Base-by-base conservation (phyloP, 2,329 filamentous ascomycete species). In the Verticillium isaacii region DNA sequence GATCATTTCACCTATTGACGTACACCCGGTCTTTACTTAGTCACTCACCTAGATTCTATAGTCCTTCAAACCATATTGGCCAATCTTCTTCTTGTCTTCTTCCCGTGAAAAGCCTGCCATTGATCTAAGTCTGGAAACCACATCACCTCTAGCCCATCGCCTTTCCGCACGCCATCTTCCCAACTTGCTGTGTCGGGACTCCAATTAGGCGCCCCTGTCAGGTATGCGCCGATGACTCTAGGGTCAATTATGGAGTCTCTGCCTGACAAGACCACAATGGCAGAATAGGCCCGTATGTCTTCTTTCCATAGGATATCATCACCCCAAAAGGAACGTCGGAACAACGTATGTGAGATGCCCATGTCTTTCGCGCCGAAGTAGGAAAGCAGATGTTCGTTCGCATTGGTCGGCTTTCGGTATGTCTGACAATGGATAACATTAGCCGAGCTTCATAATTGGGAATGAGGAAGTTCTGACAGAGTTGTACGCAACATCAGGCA, bases 291-390 rank as follows among this genome's bases (percentile, higher is more conserved):
- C 61, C 65, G 39, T 81, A 91, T 71, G 64, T 90, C 86, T 57
- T 90, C 85, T 66, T 85, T 86, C 89, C 89, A 92, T 8, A 90
- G 74, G 45, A 89, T 85, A 65, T 89, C 90, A 66, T 91, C 82
- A 32, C 80, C 80, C 89, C 89, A 92, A 73, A 90, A 90, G 74
- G 92, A 91, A 67, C 87, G 82, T 3, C 89, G 77, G 0, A 82
- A 84, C 1, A 92, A 76, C 11, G 84, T 86, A 61, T 89, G 82
- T 11, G 88, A 83, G 2, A 90, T 85, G 2, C 86, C 86, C 32
- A 86, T 84, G 66, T 92, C 89, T 60, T 82, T 87, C 55, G 82
- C 85, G 6, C 86, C 89, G 70, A 90, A 91, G 67, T 89, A 92
- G 79, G 85, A 89, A 15, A 92, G 75, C 70, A 89, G 83, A 77